Evolutionary conservation across 768 basidiomycete genomes (phyloP).

Genomic region (Leccinum disarticulatum): DNA sequence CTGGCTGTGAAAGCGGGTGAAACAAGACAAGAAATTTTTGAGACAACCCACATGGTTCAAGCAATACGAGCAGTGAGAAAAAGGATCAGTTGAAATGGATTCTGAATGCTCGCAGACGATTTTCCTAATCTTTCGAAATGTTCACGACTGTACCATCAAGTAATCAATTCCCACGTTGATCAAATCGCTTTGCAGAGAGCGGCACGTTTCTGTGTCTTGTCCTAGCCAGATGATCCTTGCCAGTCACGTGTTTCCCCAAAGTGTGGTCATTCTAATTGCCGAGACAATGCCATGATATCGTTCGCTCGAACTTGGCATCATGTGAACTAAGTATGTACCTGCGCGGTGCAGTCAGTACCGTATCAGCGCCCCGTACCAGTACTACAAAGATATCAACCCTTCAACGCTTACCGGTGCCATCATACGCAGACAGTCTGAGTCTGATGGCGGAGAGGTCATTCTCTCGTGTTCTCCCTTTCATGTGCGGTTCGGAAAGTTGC

Average conservation of each 20-base stretch:
- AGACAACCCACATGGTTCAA: too few relatives aligned
- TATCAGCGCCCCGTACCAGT: conserved; percentile 86
- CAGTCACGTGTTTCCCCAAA: conserved; percentile 26
- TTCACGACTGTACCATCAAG: too few relatives aligned
- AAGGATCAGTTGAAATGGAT: too few relatives aligned
- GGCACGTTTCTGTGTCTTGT: not conserved
- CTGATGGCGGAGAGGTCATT: conserved; percentile 60
- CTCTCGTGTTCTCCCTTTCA: conserved; percentile 95
- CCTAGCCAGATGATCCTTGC: not conserved
- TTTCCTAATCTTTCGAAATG: too few relatives aligned
- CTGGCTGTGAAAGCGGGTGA: too few relatives aligned
- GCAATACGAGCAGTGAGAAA: too few relatives aligned
- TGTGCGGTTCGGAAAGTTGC: conserved; percentile 96
- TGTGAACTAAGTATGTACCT: conserved; percentile 69
- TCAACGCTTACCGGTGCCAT: conserved; percentile 97
- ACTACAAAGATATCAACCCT: conserved; percentile 94
- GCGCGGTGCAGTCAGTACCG: conserved; percentile 79
- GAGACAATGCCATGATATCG: not conserved
- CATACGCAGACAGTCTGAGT: conserved; percentile 58
- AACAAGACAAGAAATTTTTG: too few relatives aligned
- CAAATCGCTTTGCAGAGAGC: too few relatives aligned
- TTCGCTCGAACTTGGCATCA: conserved; percentile 37
- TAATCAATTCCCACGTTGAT: too few relatives aligned
- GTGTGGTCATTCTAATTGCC: not conserved
- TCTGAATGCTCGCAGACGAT: too few relatives aligned